phyloP scores from a whole-genome alignment of 164 flowering plant species.

The Piper betle region DNA sequence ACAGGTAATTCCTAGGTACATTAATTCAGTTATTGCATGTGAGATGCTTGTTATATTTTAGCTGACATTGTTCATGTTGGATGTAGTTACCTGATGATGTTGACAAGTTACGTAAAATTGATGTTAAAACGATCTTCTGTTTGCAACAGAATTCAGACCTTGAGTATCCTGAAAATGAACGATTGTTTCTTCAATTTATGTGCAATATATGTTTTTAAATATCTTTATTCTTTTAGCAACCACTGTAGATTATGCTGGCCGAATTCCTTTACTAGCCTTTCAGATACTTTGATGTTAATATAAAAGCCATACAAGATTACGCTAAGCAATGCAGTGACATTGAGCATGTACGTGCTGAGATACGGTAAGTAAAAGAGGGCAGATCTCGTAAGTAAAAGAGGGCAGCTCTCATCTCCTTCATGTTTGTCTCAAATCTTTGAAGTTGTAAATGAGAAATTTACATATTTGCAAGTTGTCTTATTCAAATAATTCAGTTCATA shows the following conservation, averaged over 20 bases:
- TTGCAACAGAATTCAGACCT: constrained; percentile 89
- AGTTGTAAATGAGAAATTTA: background rate
- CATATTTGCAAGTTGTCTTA: background rate
- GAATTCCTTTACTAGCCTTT: constrained; percentile 28
- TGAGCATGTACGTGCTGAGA: constrained; percentile 80
- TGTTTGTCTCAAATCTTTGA: background rate
- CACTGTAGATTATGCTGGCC: background rate
- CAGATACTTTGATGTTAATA: constrained; percentile 87
- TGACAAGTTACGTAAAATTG: constrained; percentile 78
- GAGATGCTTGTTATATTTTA: background rate
- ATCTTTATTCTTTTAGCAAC: background rate
- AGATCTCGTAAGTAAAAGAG: background rate
- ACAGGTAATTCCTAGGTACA: constrained; percentile 43
- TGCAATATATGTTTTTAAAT: background rate
- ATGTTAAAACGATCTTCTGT: constrained; percentile 91
- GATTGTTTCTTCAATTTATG: background rate
- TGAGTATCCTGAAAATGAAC: constrained; percentile 60
- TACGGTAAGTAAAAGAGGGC: constrained; percentile 40
- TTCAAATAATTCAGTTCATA: background rate
- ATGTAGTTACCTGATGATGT: constrained; percentile 79
- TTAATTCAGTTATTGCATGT: background rate
- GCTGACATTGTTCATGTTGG: constrained; percentile 1
- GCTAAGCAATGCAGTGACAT: constrained; percentile 55
- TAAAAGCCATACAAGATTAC: constrained; percentile 59
- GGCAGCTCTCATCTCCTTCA: background rate